phyloP scores from a whole-genome alignment of 164 flowering plant species.

The Magnolia officinalis region DNA sequence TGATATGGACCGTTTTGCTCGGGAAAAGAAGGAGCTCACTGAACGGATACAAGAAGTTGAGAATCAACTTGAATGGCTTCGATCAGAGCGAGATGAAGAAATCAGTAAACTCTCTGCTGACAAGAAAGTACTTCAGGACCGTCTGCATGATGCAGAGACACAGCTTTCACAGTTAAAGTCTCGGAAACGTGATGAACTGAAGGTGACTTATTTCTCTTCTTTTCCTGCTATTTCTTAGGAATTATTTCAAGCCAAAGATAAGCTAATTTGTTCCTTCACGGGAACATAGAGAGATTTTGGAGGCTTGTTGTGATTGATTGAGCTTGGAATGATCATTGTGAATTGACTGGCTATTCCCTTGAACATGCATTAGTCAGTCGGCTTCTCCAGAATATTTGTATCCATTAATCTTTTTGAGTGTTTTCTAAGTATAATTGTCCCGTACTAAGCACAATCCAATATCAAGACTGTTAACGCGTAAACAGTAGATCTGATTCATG shows the following conservation, averaged over 20 bases:
- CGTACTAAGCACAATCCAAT: not conserved
- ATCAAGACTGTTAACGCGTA: not conserved
- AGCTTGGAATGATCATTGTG: too few species aligned
- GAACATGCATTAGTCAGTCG: too few species aligned
- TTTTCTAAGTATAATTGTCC: not conserved
- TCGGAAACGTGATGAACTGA: slow-evolving; percentile 93
- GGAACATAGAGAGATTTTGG: not conserved
- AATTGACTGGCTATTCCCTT: too few species aligned
- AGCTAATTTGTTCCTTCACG: not conserved
- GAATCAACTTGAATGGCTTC: slow-evolving; percentile 91
- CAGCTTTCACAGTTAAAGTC: slow-evolving; percentile 85
- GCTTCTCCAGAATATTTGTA: too few species aligned
- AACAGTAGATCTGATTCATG: not conserved
- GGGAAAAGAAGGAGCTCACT: slow-evolving; percentile 77
- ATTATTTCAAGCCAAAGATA: not conserved
- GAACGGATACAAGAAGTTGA: slow-evolving; percentile 82
- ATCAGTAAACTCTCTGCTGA: slow-evolving; percentile 65
- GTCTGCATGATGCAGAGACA: slow-evolving; percentile 87
- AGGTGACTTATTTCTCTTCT: slow-evolving; percentile 42
- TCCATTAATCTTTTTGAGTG: not conserved
- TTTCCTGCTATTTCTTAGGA: not conserved
- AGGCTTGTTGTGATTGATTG: not conserved
- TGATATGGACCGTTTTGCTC: slow-evolving; percentile 78
- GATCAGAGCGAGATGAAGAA: slow-evolving; percentile 86
- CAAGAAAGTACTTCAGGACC: slow-evolving; percentile 82